Evolutionary conservation across 495 filamentous ascomycete species (phyloP).

Genomic region (Paragyromitra xinjiangensis): DNA sequence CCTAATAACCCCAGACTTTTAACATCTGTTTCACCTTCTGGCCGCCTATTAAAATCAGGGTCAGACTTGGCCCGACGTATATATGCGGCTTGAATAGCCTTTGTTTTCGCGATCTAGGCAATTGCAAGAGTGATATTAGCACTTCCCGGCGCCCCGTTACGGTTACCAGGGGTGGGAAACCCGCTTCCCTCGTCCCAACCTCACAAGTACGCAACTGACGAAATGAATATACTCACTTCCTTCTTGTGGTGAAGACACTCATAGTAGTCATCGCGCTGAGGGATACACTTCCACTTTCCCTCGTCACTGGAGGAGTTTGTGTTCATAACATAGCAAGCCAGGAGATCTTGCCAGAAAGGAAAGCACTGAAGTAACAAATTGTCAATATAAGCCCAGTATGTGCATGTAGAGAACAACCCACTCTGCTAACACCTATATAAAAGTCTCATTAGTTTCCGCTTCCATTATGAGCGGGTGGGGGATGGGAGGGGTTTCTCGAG

Average conservation of each 20-base stretch:
- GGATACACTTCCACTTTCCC: constrained; percentile 88
- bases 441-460: constrained; percentile 22
- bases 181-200: constrained; percentile 10
- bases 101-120: constrained; percentile 75
- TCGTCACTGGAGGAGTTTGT: constrained; percentile 74
- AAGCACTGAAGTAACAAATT: constrained; percentile 82
- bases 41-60: constrained; percentile 76
- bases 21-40: constrained; percentile 57
- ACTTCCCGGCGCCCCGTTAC: constrained; percentile 1
- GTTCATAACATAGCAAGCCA: constrained; percentile 90
- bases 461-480: not conserved
- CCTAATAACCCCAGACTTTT: constrained; percentile 61
- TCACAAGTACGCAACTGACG: constrained; percentile 9
- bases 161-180: not conserved
- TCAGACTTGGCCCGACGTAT: constrained; percentile 78
- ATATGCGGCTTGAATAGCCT: constrained; percentile 84
- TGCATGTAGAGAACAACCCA: constrained; percentile 27
- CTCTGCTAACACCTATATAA: constrained; percentile 55
- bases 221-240: constrained; percentile 71
- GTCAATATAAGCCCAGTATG: constrained; percentile 1
- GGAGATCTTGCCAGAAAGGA: constrained; percentile 96
- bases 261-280: constrained; percentile 94
- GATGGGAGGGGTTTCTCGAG: constrained; percentile 13
- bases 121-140: constrained; percentile 14
- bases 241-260: constrained; percentile 98